Evolutionary conservation across 2,329 filamentous ascomycete genomes (phyloP).

Genomic region (Talaromyces funiculosus): DNA sequence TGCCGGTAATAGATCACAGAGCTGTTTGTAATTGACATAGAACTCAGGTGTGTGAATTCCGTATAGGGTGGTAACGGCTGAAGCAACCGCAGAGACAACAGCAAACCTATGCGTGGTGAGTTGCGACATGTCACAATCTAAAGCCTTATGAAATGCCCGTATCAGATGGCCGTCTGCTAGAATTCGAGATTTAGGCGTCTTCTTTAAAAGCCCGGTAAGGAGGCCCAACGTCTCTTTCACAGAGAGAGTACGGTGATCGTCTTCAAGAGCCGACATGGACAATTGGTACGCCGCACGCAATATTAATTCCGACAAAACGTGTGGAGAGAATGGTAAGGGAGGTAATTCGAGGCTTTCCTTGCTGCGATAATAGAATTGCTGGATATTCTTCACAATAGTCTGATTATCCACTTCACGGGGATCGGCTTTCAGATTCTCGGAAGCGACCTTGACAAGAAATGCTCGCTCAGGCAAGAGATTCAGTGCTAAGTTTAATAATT

Average conservation of each 20-base stretch:
- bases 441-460: conserved; percentile 46
- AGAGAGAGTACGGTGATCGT: conserved; percentile 31
- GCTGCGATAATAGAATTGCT: conserved; percentile 62
- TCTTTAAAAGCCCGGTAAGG: conserved; percentile 47
- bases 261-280: conserved; percentile 28
- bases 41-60: conserved; percentile 30
- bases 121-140: conserved; percentile 20
- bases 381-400: conserved; percentile 57
- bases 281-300: conserved; percentile 52
- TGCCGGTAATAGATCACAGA: conserved; percentile 58
- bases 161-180: conserved; percentile 32
- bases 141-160: conserved; percentile 26
- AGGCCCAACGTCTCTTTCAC: conserved; percentile 56
- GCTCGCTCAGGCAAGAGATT: conserved; percentile 43
- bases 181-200: conserved; percentile 32
- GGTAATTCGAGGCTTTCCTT: conserved; percentile 63
- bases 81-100: conserved; percentile 39
- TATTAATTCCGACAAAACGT: conserved; percentile 56
- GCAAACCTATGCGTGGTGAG: conserved; percentile 29
- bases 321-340: conserved; percentile 54
- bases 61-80: conserved; percentile 43
- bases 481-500: conserved; percentile 26
- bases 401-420: conserved; percentile 15
- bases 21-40: conserved; percentile 42
- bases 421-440: conserved; percentile 19